Percentiles rank a stretch among this genome's conserved stretches.
phyloP scores from a whole-genome alignment of 305 asterid species.

The Nicotiana rustica region DNA sequence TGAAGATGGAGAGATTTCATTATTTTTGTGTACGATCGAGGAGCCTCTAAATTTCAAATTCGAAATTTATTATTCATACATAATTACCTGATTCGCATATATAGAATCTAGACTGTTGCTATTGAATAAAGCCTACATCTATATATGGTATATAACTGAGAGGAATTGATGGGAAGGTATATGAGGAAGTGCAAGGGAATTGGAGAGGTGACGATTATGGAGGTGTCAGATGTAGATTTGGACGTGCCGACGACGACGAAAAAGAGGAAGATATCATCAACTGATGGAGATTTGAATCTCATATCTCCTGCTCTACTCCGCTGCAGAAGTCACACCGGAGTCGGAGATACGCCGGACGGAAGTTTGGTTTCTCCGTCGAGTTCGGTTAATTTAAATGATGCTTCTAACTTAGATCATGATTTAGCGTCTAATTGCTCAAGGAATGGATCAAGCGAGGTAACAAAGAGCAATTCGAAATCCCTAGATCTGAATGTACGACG shows the following conservation, averaged over 20 bases:
- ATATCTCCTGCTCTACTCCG: slow-evolving; percentile 42
- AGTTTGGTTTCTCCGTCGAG: slow-evolving; percentile 32
- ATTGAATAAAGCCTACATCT: too few relatives aligned
- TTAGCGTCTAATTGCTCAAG: slow-evolving; percentile 55
- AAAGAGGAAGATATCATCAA: slow-evolving; percentile 54
- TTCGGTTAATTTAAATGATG: background rate
- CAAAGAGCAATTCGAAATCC: slow-evolving; percentile 33
- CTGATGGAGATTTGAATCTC: slow-evolving; percentile 39
- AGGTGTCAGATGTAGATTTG: slow-evolving; percentile 38
- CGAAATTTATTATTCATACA: too few relatives aligned
- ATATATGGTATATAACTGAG: background rate
- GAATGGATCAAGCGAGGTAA: background rate
- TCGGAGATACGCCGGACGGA: slow-evolving; percentile 33
- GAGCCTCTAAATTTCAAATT: too few relatives aligned
- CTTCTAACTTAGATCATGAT: too few relatives aligned
- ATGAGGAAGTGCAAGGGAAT: slow-evolving; percentile 40
- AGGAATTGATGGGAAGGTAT: slow-evolving; percentile 35
- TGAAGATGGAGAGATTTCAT: background rate
- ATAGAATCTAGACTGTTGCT: too few relatives aligned
- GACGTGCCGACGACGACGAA: slow-evolving; percentile 36
- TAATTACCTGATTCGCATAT: too few relatives aligned
- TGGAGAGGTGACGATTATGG: slow-evolving; percentile 40
- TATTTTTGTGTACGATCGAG: background rate
- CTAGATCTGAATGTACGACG: slow-evolving; percentile 63
- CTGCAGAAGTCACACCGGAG: slow-evolving; percentile 47